Conservation (phyloP, 2,329 filamentous ascomycete genomes). For the Scedosporium apiospermum region DNA sequence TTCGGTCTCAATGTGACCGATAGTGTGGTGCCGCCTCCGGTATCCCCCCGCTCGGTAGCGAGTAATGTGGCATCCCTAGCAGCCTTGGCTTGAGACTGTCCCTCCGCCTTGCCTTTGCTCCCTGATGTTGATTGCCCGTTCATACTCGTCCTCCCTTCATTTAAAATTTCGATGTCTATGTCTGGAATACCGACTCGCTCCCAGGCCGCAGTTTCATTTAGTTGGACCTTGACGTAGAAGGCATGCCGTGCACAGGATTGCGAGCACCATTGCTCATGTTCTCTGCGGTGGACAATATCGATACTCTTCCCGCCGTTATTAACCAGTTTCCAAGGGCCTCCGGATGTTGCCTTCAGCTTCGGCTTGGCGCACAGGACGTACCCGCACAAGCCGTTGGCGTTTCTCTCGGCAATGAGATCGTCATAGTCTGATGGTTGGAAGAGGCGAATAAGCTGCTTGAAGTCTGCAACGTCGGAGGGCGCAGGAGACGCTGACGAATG, state of each 20-base stretch:
- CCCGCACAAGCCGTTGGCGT: constrained; percentile 72
- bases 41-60: constrained; percentile 39
- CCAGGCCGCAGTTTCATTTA: constrained; percentile 79
- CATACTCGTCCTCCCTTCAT: constrained; percentile 52
- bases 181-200: constrained; percentile 54
- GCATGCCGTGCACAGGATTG: constrained; percentile 68
- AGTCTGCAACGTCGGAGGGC: constrained; percentile 49
- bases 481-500: constrained; percentile 38
- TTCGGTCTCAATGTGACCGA: constrained; percentile 17
- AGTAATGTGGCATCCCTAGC: constrained; percentile 31
- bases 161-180: constrained; percentile 51
- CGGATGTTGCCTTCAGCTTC: constrained; percentile 45
- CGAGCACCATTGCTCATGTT: constrained; percentile 82
- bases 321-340: constrained; percentile 60
- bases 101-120: constrained; percentile 20
- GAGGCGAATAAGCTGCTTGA: constrained; percentile 56
- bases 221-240: constrained; percentile 80
- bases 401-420: constrained; percentile 78
- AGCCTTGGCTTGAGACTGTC: constrained; percentile 33
- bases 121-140: constrained; percentile 30
- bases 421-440: constrained; percentile 90
- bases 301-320: constrained; percentile 42
- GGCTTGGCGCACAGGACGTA: constrained; percentile 68
- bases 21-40: neutral
- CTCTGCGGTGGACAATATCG: constrained; percentile 59